Percentiles rank a stretch among this genome's conserved stretches.
These are phyloP conservation scores for Chrysoporthe puriensis DNA, from an alignment of 2,329 filamentous ascomycete species.

Conservation along the genomic window DNA sequence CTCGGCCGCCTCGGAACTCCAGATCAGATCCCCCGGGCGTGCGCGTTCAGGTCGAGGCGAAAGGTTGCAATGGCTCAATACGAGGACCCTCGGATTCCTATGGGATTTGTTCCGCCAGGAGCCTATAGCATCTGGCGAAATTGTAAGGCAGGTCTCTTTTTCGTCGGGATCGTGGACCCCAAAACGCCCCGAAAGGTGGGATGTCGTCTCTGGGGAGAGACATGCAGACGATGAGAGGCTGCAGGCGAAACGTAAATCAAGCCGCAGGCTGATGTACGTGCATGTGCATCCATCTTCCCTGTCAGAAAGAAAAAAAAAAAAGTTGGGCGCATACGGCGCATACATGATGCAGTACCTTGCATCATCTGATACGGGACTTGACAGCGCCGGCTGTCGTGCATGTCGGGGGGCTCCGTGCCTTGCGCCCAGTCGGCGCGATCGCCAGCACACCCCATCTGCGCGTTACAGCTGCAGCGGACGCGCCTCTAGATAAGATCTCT, in stretches of 20 bases:
- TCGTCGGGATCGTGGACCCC: too few species aligned
- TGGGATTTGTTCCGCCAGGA: too few species aligned
- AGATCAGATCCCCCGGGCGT: neutral
- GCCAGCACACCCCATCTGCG: neutral
- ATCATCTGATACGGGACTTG: slow-evolving; percentile 23
- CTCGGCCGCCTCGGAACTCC: neutral
- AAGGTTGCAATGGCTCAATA: too few species aligned
- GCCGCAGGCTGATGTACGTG: neutral
- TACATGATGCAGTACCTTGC: slow-evolving; percentile 13
- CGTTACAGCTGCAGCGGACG: neutral
- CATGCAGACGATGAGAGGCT: neutral
- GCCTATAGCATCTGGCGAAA: too few species aligned
- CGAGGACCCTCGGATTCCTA: too few species aligned
- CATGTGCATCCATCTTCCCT: neutral
- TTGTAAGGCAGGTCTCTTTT: too few species aligned
- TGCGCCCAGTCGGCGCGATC: slow-evolving; percentile 4
- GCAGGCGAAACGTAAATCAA: neutral
- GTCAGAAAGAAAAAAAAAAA: neutral
- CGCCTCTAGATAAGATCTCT: neutral
- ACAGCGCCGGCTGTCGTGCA: neutral
- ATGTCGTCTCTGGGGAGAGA: neutral
- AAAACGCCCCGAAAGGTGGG: neutral
- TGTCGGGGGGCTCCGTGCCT: neutral
- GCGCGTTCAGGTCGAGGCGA: neutral
- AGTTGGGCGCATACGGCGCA: neutral